Evolutionary conservation across 164 flowering plant genomes (phyloP).

Genomic region (Nelumbo lutea): DNA sequence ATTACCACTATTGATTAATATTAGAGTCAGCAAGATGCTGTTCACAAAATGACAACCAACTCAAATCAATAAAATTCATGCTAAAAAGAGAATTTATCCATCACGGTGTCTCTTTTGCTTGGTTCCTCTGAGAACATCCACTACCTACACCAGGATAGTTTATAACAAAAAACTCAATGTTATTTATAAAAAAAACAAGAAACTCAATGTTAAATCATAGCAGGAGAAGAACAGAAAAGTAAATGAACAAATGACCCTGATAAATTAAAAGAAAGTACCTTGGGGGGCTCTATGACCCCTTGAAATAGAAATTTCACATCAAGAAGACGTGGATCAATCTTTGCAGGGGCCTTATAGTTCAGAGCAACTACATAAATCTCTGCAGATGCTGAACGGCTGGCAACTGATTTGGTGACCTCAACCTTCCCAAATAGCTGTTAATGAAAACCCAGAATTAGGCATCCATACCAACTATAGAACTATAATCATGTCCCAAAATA

Average conservation of each 20-base stretch:
- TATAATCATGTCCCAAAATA: neutral
- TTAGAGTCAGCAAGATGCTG: neutral
- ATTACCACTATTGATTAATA: neutral
- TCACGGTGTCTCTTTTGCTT: conserved; percentile 89
- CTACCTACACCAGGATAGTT: conserved; percentile 37
- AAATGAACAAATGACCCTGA: neutral
- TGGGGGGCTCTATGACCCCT: conserved; percentile 54
- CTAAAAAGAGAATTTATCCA: conserved; percentile 49
- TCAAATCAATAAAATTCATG: neutral
- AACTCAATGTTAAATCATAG: neutral
- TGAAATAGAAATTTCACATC: conserved; percentile 79
- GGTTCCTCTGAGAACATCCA: conserved; percentile 74
- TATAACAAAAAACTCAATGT: no score
- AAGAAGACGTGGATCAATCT: conserved; percentile 95
- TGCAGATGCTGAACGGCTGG: conserved; percentile 91
- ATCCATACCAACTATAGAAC: neutral
- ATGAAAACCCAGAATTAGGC: conserved; percentile 10
- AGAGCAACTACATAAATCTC: conserved; percentile 75
- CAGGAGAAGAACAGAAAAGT: neutral
- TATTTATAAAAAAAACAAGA: neutral
- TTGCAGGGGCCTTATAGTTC: conserved; percentile 89
- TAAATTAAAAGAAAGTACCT: conserved; percentile 39
- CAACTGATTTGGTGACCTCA: conserved; percentile 78
- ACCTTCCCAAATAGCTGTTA: conserved; percentile 93
- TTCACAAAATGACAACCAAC: neutral